Evolutionary conservation across 2,329 filamentous ascomycete genomes (phyloP), one percentile per base, ranked within the genome.

Genomic region (Aspergillus ustus): DNA sequence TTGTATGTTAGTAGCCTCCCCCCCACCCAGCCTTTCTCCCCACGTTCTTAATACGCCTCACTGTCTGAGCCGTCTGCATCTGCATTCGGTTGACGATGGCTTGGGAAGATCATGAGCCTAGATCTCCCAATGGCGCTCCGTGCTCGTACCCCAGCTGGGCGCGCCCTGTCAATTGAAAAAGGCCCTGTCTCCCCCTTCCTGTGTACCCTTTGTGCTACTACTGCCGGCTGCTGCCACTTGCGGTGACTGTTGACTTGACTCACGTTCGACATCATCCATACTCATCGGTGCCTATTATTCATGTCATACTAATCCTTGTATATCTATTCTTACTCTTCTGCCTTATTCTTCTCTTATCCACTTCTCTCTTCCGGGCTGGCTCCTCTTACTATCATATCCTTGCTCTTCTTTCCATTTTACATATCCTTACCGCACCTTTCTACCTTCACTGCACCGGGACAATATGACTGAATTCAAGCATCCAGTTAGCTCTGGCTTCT

Each of bases 391-490:
- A 50, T 49, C 46, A 53, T 25, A 53, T 48, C 40, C 13, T 49
- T 29, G 22, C 25, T 46, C 11, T 19, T 34, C 45, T 52, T 46
- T 2, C 43, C 29, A 19, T 50, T 48, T 29, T 40, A 25, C 25
- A 25, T 25, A 51, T 50, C 28, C 31, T 58, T 58, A 25, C 22
- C 19, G n/a, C 20, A 25, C 29, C 20, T 37, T 19, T 28, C 20
- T 44, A 52, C n/a, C 25, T 29, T 44, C 34, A n/a, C 25, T 48
- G 4, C 22, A 17, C 22, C 7, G 49, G 40, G 25, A 25, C 56
- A 66, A 70, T 20, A 66, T 65, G 52, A 61, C 75, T 58, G 68
- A 71, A 62, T 68, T 56, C 63, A 52, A 67, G 57, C 56, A 57
- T 61, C 63, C 67, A 69, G 69, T 69, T 45, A 66, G 51, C 29